Base-by-base conservation (phyloP, 2,329 filamentous ascomycete species). In the Aspergillus neotritici region DNA sequence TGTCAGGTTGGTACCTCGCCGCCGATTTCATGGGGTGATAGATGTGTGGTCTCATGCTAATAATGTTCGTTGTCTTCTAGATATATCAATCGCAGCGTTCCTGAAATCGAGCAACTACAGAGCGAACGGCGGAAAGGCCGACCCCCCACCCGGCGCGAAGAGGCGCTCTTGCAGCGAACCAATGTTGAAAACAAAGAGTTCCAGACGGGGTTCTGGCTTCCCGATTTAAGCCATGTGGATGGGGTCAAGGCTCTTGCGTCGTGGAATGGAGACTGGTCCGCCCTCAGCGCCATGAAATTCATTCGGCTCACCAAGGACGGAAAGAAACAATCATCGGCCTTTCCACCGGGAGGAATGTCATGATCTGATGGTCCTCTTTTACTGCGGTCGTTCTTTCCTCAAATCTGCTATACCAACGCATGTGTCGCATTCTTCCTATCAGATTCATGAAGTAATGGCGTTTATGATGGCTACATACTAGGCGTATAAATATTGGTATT, bases 231-330 rank as follows among this genome's bases (percentile, higher is more conserved):
- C 43, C 76, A 82, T 33, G 72, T 76, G 32, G 77, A 82, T 37
- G 88, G 83, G 53, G 68, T 86, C 40, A 67, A 75, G 44, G 75
- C 78, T 52, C 67, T 97, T 32, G 76, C 80, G 50, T 73, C 75
- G 15, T 97, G 89, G 87, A 85, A 88, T 51, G 86, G 86, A 4
- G 79, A 86, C 17, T 97, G 91, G 91, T 77, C 86, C 7, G 84
- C 84, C 56, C 75, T 96, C 49, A 80, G 82, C 29, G 83, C 78
- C 7, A 64, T 96, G 53, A 80, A 82, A 47, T 97, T 90, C 76
- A 75, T 88, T 48, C 82, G 87, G 48, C 72, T 96, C 43, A 77
- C 78, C 4, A 80, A 76, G 44, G 73, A 77, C 25, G 87, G 87
- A 4, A 70, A 65, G 10, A 75, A 82, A 49, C 78, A 81, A 56